These are phyloP conservation scores for Bipolaris gigantea DNA, from an alignment of 2,329 filamentous ascomycete species.

Conservation along the genomic window DNA sequence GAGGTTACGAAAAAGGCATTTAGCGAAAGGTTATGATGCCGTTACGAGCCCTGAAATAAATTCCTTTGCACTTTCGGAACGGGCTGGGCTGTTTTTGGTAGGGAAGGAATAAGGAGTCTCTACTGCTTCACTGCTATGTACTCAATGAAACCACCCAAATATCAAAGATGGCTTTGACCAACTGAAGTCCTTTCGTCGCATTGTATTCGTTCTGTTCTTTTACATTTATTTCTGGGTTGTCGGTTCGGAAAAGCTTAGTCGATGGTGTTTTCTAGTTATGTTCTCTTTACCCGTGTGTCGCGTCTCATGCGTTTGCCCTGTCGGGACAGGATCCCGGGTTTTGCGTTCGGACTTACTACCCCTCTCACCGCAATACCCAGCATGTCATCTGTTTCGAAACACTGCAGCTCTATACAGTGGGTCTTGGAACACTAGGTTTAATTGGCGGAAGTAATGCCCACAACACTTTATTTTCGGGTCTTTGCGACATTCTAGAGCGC, in stretches of 20 bases:
- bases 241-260: background rate
- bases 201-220: background rate
- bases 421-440: background rate
- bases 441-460: conserved; percentile 13
- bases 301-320: background rate
- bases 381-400: conserved; percentile 12
- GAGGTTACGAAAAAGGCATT: conserved; percentile 36
- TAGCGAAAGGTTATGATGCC: conserved; percentile 32
- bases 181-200: conserved; percentile 9
- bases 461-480: background rate
- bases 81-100: conserved; percentile 34
- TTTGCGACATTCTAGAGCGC: background rate
- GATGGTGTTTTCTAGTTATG: background rate
- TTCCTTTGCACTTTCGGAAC: conserved; percentile 39
- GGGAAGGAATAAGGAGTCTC: conserved; percentile 34
- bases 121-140: conserved; percentile 35
- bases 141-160: conserved; percentile 38
- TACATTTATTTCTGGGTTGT: background rate
- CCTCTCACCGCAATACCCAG: background rate
- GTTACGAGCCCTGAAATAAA: conserved; percentile 29
- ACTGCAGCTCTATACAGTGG: conserved; percentile 1
- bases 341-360: background rate
- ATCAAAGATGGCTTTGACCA: conserved; percentile 35
- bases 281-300: background rate
- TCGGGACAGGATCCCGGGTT: background rate